phyloP scores from a whole-genome alignment of 768 basidiomycete genomes.

The Mycena leptocephala region DNA sequence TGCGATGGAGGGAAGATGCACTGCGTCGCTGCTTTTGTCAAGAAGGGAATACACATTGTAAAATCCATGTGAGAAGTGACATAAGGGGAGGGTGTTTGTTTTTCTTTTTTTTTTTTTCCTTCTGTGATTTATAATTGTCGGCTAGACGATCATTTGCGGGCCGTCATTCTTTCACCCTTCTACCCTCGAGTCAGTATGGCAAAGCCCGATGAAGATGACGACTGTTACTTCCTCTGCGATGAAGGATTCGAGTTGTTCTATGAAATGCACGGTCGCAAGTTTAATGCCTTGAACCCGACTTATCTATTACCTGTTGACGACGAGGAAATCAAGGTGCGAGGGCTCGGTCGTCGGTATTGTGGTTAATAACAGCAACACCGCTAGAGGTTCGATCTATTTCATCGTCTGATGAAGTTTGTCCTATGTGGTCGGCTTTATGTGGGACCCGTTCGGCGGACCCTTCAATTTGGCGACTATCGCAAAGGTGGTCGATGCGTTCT shows the following conservation, averaged over 20 bases:
- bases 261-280: conserved; percentile 64
- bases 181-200: conserved; percentile 4
- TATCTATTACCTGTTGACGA: conserved; percentile 80
- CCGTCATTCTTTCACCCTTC: background rate
- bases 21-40: no score
- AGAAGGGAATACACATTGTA: no score
- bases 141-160: background rate
- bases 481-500: conserved; percentile 49
- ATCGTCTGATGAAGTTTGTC: conserved; percentile 77
- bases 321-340: conserved; percentile 74
- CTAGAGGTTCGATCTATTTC: conserved; percentile 77
- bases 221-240: conserved; percentile 43
- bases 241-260: conserved; percentile 72
- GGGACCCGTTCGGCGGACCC: conserved; percentile 73
- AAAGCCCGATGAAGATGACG: conserved; percentile 16
- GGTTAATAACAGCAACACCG: conserved; percentile 44
- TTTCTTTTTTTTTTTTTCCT: no score
- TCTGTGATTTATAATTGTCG: no score
- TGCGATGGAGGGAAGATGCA: no score
- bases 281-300: conserved; percentile 69
- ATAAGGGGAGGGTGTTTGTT: no score
- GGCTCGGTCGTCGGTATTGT: background rate
- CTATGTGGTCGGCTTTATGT: conserved; percentile 76
- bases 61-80: background rate
- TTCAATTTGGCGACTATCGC: conserved; percentile 66